phyloP scores from a whole-genome alignment of 176 grass and related monocot genomes.

The Olyra latifolia region DNA sequence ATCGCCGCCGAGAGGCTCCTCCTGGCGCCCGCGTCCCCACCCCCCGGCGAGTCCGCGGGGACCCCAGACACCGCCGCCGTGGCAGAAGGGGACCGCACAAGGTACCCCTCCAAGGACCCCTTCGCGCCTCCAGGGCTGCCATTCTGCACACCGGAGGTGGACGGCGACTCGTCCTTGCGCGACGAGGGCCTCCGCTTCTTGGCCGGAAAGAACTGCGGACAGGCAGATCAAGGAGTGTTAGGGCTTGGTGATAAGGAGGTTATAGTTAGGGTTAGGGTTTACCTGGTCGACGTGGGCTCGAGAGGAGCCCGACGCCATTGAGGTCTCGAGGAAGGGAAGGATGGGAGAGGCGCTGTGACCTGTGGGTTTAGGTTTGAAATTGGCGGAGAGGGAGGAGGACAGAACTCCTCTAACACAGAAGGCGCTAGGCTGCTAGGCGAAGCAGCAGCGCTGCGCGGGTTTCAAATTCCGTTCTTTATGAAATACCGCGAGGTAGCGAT shows the following conservation, averaged over 20 bases:
- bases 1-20: conserved; percentile 45
- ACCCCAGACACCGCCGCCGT: neutral
- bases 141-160: conserved; percentile 6
- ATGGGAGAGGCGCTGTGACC: neutral
- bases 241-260: neutral
- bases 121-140: conserved; percentile 52
- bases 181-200: conserved; percentile 63
- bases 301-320: conserved; percentile 66
- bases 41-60: conserved; percentile 20
- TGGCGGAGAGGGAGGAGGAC: neutral
- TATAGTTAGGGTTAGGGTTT: conserved; percentile 15
- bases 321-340: neutral
- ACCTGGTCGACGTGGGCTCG: conserved; percentile 84
- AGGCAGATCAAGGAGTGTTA: conserved; percentile 21
- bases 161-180: conserved; percentile 47
- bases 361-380: conserved; percentile 31
- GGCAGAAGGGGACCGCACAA: conserved; percentile 38
- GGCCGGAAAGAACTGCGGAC: conserved; percentile 69
- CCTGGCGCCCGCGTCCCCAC: conserved; percentile 14
- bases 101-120: conserved; percentile 50
- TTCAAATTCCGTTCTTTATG: no score
- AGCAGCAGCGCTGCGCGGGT: no score
- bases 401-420: no score
- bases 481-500: no score
- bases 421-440: no score